Evolutionary conservation across 1,284 basidiomycete genomes (phyloP).

Genomic region (Cutaneotrichosporon arboriforme): DNA sequence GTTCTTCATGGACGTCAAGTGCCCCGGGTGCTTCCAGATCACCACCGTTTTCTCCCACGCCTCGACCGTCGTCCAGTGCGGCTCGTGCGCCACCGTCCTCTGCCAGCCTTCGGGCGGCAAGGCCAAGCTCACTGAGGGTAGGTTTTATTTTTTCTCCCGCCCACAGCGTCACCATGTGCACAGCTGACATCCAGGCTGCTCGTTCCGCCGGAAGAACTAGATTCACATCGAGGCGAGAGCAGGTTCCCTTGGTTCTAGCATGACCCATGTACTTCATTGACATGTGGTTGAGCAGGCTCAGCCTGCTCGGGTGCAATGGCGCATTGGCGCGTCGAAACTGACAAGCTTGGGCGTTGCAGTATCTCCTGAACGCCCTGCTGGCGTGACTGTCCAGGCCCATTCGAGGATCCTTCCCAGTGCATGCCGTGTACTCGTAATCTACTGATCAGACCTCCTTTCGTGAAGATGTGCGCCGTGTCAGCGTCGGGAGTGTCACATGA

Average conservation of each 20-base stretch:
- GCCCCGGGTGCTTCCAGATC: constrained; percentile 68
- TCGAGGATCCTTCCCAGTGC: too few species aligned
- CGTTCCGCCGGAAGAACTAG: constrained; percentile 51
- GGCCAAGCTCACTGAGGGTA: constrained; percentile 96
- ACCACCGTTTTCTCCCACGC: constrained; percentile 52
- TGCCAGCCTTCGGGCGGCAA: constrained; percentile 99
- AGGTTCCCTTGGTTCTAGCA: constrained; percentile 22
- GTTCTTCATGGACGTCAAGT: constrained; percentile 99
- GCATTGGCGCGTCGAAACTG: too few species aligned
- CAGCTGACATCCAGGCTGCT: constrained; percentile 45
- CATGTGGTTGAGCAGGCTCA: constrained; percentile 3
- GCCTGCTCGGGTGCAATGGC: too few species aligned
- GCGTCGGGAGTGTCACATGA: too few species aligned
- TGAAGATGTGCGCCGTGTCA: too few species aligned
- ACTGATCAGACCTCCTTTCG: too few species aligned
- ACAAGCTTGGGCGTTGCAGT: too few species aligned
- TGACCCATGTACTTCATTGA: constrained; percentile 26
- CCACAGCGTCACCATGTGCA: background rate
- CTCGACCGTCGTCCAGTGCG: constrained; percentile 59
- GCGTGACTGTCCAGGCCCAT: background rate
- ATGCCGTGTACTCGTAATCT: background rate
- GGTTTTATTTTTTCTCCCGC: constrained; percentile 40
- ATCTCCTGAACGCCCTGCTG: too few species aligned
- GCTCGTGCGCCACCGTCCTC: constrained; percentile 87
- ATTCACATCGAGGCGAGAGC: constrained; percentile 13